These are phyloP conservation scores for Lachancea sp. DNA, from an alignment of 805 yeast genomes.

Conservation along the genomic window DNA sequence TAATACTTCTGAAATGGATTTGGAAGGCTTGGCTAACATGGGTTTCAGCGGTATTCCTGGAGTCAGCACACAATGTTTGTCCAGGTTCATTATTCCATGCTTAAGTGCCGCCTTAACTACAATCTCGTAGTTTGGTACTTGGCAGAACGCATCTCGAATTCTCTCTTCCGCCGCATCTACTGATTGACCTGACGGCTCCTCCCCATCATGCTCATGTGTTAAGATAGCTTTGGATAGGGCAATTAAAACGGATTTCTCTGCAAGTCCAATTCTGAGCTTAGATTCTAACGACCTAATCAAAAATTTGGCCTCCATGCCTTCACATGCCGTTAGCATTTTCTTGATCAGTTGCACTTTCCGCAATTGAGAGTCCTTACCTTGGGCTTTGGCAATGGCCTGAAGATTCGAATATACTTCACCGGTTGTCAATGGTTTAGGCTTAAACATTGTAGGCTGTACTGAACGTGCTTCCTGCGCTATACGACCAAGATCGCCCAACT, in stretches of 20 bases:
- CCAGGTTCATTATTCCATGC: conserved; percentile 60
- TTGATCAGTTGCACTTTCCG: conserved; percentile 74
- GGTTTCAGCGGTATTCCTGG: conserved; percentile 97
- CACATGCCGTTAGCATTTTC: conserved; percentile 77
- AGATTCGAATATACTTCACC: conserved; percentile 67
- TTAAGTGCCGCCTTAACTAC: conserved; percentile 60
- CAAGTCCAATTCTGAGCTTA: conserved; percentile 85
- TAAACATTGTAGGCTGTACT: conserved; percentile 88
- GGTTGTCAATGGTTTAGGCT: conserved; percentile 74
- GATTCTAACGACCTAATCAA: conserved; percentile 88
- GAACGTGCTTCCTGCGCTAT: conserved; percentile 81
- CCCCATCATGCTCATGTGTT: conserved; percentile 45
- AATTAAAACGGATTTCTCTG: conserved; percentile 84
- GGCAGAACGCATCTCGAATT: conserved; percentile 80
- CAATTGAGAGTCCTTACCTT: conserved; percentile 78
- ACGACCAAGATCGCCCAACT: conserved; percentile 83
- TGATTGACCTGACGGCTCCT: conserved; percentile 37
- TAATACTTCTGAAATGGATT: conserved; percentile 83
- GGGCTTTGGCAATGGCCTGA: conserved; percentile 65
- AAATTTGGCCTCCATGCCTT: conserved; percentile 82
- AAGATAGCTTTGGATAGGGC: conserved; percentile 80
- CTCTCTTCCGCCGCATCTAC: conserved; percentile 65
- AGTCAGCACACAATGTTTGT: conserved; percentile 62
- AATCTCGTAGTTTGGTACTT: conserved; percentile 82
- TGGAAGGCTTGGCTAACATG: conserved; percentile 97